Base-by-base conservation (phyloP, 148 eudicot genomes). In the Oxyria digyna region DNA sequence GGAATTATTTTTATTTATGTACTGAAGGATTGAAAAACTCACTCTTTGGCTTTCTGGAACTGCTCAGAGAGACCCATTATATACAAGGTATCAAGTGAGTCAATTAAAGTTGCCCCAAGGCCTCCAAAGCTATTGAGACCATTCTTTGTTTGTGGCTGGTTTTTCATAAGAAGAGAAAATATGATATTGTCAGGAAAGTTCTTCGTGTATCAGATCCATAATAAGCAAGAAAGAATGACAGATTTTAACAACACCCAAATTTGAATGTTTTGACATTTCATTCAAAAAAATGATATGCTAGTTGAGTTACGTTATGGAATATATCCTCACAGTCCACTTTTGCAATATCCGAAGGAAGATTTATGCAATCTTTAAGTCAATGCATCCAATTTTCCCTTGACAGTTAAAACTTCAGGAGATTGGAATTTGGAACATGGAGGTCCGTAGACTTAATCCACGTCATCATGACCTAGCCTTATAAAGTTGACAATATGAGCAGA, bases 51-150 rank as follows among this genome's bases (percentile, higher is more conserved):
- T 77, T 80, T 91, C 77, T 91, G 93, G 71, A 95, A 95, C 79
- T 95, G 94, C 67, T 95, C 99, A 48, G 88, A 81, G 45, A 95
- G 84, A 32, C 96, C 99, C 99, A 95, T 95, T 74, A 95, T 91
- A 70, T 91, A 91, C 83, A 95, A 73, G 20, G 99, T 95, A 80
- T 91, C 99, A 74, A 95, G 91, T 33, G 97, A 80, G 79, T 95
- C 99, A 73, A 95, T 74, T 65, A 95, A 67, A 59, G 97, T 95
- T 59, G 99, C 99, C 73, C 99, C 99, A 73, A 95, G 96, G 76
- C 99, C 99, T 67, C 99, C 99, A 74, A 95, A 95, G 87, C 99
- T 95, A 73, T 95, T 84, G 73, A 91, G 89, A 59, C 99, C 99
- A 74, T 52, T 85, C 84, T 85, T 87, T 48, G 97, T 24, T 79